These are phyloP conservation scores for Heterobasidion occidentale DNA, from an alignment of 1,284 basidiomycete species.

Conservation along the genomic window DNA sequence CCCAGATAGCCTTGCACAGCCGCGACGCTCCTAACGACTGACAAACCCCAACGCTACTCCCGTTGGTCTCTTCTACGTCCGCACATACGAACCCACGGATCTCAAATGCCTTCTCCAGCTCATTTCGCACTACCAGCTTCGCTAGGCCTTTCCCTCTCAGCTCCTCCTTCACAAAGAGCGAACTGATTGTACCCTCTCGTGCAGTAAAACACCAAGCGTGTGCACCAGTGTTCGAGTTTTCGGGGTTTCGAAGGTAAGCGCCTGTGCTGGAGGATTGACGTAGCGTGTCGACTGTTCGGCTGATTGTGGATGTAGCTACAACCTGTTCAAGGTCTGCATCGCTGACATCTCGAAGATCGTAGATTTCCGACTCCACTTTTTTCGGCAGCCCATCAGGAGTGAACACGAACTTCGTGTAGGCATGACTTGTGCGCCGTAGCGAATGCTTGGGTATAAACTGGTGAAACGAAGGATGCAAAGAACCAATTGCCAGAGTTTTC, in stretches of 20 bases:
- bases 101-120: constrained; percentile 4
- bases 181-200: constrained; percentile 3
- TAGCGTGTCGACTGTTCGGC: neutral
- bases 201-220: constrained; percentile 9
- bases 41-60: constrained; percentile 1
- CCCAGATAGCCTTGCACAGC: constrained; percentile 5
- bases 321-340: constrained; percentile 6
- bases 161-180: constrained; percentile 7
- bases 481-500: constrained; percentile 1
- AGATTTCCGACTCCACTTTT: neutral
- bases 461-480: constrained; percentile 2
- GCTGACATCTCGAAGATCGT: constrained; percentile 1
- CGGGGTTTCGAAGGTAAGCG: constrained; percentile 2
- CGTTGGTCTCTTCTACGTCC: constrained; percentile 1
- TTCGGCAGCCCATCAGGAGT: neutral
- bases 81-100: neutral
- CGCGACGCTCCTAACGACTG: constrained; percentile 4
- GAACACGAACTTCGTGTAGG: constrained; percentile 6
- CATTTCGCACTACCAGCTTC: constrained; percentile 5
- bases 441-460: neutral
- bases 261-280: constrained; percentile 4
- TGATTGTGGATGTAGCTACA: constrained; percentile 1
- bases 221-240: neutral
- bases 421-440: neutral
- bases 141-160: constrained; percentile 2